A percentile compares a stretch with the other conserved stretches of the same genome.
Evolutionary conservation across 208 protist species (phyloP).

Genomic region (Crithidia expoeki): DNA sequence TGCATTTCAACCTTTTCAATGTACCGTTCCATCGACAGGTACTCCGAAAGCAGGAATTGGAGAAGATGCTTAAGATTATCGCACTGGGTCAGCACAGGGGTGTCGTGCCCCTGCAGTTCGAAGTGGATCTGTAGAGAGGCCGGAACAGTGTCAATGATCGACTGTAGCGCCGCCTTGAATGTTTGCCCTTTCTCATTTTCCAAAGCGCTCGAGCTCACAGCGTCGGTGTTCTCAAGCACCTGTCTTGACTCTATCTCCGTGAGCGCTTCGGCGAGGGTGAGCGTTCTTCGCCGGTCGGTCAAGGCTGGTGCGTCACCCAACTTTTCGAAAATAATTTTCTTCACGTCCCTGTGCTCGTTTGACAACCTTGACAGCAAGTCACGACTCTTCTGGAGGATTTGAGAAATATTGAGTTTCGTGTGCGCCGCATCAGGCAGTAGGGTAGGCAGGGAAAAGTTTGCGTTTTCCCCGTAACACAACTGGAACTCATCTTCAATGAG

Average conservation of each 20-base stretch:
- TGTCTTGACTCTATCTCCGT: conserved; percentile 30
- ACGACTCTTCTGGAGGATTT: conserved; percentile 7
- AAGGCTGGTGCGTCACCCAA: background rate
- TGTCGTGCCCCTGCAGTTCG: conserved; percentile 18
- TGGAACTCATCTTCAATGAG: background rate
- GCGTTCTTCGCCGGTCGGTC: background rate
- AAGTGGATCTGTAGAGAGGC: conserved; percentile 42
- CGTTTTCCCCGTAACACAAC: conserved; percentile 14
- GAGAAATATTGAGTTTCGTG: conserved; percentile 18
- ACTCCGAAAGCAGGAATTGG: conserved; percentile 30
- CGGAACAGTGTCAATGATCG: conserved; percentile 26
- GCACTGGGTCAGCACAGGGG: conserved; percentile 22
- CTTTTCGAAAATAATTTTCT: background rate
- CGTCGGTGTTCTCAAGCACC: background rate
- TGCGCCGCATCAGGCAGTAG: conserved; percentile 19
- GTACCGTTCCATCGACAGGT: conserved; percentile 39
- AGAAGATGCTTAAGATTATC: conserved; percentile 18
- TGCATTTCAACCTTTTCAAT: conserved; percentile 33
- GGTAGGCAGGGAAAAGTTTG: conserved; percentile 11
- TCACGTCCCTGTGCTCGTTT: conserved; percentile 24
- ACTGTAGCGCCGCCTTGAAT: conserved; percentile 19
- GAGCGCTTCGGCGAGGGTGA: conserved; percentile 19
- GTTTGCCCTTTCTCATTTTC: background rate
- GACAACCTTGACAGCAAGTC: conserved; percentile 6
- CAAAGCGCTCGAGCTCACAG: background rate